Evolutionary conservation across 1,284 basidiomycete genomes (phyloP), one percentile per base, ranked within the genome.

Genomic region (Pyrrhoderma lamaoense): DNA sequence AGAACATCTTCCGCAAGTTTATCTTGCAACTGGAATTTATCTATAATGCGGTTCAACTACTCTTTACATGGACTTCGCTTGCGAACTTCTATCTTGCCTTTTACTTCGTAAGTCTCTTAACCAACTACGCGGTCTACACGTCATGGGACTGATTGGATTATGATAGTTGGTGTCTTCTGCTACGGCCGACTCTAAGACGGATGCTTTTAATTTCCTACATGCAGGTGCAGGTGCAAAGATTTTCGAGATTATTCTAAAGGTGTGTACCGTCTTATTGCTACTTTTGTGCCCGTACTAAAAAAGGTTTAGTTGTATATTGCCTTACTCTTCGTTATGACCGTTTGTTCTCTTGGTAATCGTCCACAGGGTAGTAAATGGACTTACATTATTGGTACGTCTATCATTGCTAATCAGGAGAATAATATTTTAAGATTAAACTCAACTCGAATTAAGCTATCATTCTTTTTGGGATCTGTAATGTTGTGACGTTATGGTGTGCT

Each of bases 341-440:
- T 89, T 49, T 89, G 85, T 69, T 89, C 87, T 45, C 78, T 93
- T 49, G 90, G 90, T 43, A 93, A 93, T 67, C 79, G 89, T 48
- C 89, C 89, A 44, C 87, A 82, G 72, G 90, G 89, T 42, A 89
- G 86, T 8, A 89, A 90, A 68, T 89, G 82, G 80, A 85, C 81
- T 52, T 49, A 16, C 40, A 40, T 49, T 23, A 13, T 31, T 49
- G 4, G 38, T 25, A 21, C 19, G 38, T 21, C 21, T 7, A 7
- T 44, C 14, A 23, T 25, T 2, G n/a, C n/a, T n/a, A n/a, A n/a
- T n/a, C n/a, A n/a, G n/a, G n/a, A n/a, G n/a, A n/a, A 13, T 16
- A 11, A 5, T 22, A 5, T 37, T 8, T 25, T 19, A n/a, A 42
- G 8, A 49, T 23, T 8, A 2, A 14, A 13, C 31, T 27, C 38